Evolutionary conservation across 2,329 filamentous ascomycete species (phyloP).

Genomic region (Diplodia intermedia): DNA sequence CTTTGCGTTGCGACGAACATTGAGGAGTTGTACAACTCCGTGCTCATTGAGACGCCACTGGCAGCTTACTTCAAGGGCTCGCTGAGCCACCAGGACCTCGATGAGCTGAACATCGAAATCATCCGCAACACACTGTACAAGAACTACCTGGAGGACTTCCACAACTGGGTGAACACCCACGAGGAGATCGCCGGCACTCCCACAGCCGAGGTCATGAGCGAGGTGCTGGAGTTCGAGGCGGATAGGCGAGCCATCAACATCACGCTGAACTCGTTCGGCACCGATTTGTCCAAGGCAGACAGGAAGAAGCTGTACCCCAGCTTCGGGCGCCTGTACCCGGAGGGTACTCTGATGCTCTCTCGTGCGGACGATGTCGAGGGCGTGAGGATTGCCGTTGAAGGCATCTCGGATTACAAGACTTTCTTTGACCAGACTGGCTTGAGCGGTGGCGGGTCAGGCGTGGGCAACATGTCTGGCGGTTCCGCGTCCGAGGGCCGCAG

Average conservation of each 20-base stretch:
- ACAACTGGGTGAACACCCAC: slow-evolving; percentile 90
- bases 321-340: slow-evolving; percentile 90
- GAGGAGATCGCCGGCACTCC: slow-evolving; percentile 86
- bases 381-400: slow-evolving; percentile 90
- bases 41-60: slow-evolving; percentile 93
- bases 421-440: slow-evolving; percentile 94
- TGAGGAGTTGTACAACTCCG: slow-evolving; percentile 97
- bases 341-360: slow-evolving; percentile 93
- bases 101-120: slow-evolving; percentile 99
- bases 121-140: slow-evolving; percentile 98
- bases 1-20: slow-evolving; percentile 98
- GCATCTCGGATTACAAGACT: slow-evolving; percentile 88
- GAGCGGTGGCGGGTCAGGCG: slow-evolving; percentile 72
- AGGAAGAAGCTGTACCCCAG: slow-evolving; percentile 94
- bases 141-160: slow-evolving; percentile 98
- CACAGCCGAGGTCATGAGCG: slow-evolving; percentile 92
- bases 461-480: slow-evolving; percentile 85
- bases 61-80: slow-evolving; percentile 98
- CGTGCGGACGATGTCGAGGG: slow-evolving; percentile 94
- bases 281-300: slow-evolving; percentile 90
- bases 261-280: slow-evolving; percentile 97
- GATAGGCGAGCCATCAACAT: slow-evolving; percentile 98
- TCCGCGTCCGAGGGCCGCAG: slow-evolving; percentile 83
- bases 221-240: slow-evolving; percentile 95
- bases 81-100: slow-evolving; percentile 92